These are phyloP conservation scores for Plenodomus biglobosus DNA, from an alignment of 2,329 filamentous ascomycete genomes.

Conservation along the genomic window DNA sequence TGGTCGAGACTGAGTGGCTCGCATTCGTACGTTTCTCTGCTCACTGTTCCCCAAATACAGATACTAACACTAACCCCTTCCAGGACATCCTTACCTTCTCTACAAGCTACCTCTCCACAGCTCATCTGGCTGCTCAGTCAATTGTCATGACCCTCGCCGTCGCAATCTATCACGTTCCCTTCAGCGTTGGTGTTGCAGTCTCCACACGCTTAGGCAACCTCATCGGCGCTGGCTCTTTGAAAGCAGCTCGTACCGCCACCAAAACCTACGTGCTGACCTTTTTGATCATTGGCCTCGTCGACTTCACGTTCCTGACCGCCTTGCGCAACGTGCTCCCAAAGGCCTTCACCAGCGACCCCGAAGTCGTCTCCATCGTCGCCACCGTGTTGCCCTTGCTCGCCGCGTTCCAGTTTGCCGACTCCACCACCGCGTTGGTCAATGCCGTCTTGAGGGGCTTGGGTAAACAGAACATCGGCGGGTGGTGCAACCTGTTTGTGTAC, in stretches of 20 bases:
- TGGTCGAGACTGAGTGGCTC: constrained; percentile 72
- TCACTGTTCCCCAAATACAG: background rate
- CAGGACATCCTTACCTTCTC: constrained; percentile 63
- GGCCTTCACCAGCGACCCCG: constrained; percentile 40
- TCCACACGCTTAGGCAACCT: constrained; percentile 46
- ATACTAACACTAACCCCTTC: background rate
- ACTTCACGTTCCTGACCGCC: constrained; percentile 36
- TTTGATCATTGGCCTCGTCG: constrained; percentile 38
- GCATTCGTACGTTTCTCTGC: constrained; percentile 25
- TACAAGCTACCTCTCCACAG: constrained; percentile 75
- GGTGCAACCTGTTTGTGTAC: constrained; percentile 43
- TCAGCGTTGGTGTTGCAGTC: constrained; percentile 44
- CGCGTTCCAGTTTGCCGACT: constrained; percentile 45
- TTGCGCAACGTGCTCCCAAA: constrained; percentile 36
- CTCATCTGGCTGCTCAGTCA: constrained; percentile 77
- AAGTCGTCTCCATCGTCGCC: constrained; percentile 38
- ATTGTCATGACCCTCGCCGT: constrained; percentile 39
- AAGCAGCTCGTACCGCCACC: constrained; percentile 39
- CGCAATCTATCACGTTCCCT: constrained; percentile 46
- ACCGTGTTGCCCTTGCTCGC: constrained; percentile 41
- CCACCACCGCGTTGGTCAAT: constrained; percentile 42
- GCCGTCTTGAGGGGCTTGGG: constrained; percentile 43
- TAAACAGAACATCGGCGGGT: constrained; percentile 44
- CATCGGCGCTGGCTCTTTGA: constrained; percentile 42
- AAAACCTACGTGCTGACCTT: constrained; percentile 39